phyloP scores from a whole-genome alignment of 108 stramenopile genomes.

The Epithemia pelagica region DNA sequence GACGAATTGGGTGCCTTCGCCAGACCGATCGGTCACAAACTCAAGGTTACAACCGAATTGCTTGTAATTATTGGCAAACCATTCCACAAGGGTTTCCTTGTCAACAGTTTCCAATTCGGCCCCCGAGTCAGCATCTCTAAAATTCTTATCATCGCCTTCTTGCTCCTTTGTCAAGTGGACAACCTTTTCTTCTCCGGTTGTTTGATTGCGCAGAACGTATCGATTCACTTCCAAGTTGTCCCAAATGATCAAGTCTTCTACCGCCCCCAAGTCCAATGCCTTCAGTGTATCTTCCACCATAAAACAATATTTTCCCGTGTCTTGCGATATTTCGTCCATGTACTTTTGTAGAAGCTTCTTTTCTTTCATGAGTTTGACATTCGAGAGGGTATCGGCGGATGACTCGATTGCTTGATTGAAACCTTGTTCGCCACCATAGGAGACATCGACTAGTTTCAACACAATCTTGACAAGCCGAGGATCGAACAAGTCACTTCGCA shows the following conservation, averaged over 20 bases:
- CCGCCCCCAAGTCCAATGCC: slow-evolving; percentile 95
- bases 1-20: slow-evolving; percentile 98
- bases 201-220: slow-evolving; percentile 73
- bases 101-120: slow-evolving; percentile 91
- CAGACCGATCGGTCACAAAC: slow-evolving; percentile 95
- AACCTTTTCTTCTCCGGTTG: slow-evolving; percentile 78
- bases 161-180: slow-evolving; percentile 88
- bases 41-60: slow-evolving; percentile 93
- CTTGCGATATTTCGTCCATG: slow-evolving; percentile 98
- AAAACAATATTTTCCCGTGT: slow-evolving; percentile 99
- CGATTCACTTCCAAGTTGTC: slow-evolving; percentile 88
- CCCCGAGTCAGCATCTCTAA: slow-evolving; percentile 83
- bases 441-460: slow-evolving; percentile 96
- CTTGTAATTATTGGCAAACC: slow-evolving; percentile 98
- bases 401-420: slow-evolving; percentile 99
- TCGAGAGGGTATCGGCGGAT: slow-evolving; percentile 87
- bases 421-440: slow-evolving; percentile 96
- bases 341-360: slow-evolving; percentile 95
- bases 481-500: slow-evolving; percentile 94
- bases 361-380: slow-evolving; percentile 98
- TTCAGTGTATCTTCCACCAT: slow-evolving; percentile 97
- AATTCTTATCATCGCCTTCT: slow-evolving; percentile 76
- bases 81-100: slow-evolving; percentile 92
- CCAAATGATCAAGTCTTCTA: slow-evolving; percentile 97
- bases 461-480: slow-evolving; percentile 88